These are phyloP conservation scores for Acacia confusa DNA, from an alignment of 306 rosid species.

Conservation along the genomic window DNA sequence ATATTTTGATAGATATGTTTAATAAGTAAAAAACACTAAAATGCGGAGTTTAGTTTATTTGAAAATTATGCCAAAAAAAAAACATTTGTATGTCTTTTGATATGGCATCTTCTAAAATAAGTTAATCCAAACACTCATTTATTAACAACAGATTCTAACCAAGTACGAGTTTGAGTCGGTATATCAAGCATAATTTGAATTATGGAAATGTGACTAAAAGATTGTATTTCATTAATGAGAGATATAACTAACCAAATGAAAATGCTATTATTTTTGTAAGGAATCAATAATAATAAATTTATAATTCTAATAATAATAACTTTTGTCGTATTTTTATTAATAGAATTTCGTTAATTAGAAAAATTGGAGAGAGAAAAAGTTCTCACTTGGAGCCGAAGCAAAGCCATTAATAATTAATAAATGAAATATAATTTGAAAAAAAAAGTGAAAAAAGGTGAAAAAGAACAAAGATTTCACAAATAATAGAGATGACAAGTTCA, in stretches of 20 bases:
- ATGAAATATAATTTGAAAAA: neutral
- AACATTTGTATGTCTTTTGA: too few species aligned
- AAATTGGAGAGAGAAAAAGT: neutral
- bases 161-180: neutral
- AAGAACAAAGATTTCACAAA: neutral
- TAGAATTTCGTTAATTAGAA: neutral
- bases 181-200: neutral
- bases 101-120: too few species aligned
- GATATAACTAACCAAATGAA: neutral
- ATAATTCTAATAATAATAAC: neutral
- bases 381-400: constrained; percentile 6
- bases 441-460: neutral
- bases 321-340: neutral
- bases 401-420: neutral
- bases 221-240: neutral
- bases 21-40: too few species aligned
- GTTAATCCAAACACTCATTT: too few species aligned
- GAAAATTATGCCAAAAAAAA: too few species aligned
- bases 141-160: too few species aligned
- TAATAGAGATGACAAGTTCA: constrained; percentile 34
- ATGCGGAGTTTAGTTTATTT: too few species aligned
- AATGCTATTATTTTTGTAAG: neutral
- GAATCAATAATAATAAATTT: neutral
- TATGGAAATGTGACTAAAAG: neutral
- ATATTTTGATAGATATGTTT: too few species aligned